Conservation (phyloP, 139 green algal genomes). For the Coelastrella sp. region DNA sequence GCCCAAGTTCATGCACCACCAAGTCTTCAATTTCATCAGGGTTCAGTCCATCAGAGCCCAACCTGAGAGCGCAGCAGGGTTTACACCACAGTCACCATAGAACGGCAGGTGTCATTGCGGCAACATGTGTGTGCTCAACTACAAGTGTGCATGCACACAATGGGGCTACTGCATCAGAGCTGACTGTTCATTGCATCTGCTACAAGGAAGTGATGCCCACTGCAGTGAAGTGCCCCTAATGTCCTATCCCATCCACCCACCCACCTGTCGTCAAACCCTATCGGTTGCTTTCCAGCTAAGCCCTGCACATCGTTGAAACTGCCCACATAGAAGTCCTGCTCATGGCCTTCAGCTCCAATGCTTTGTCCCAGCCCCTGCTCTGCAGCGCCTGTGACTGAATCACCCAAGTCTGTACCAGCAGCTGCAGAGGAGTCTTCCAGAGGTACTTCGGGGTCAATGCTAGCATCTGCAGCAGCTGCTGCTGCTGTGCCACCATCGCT, state of each 20-base stretch:
- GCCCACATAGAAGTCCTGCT: conserved; percentile 24
- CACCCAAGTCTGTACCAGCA: not conserved
- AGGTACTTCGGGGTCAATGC: not conserved
- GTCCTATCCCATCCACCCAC: no score
- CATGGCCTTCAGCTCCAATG: not conserved
- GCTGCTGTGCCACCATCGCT: not conserved
- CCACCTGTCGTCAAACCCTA: not conserved
- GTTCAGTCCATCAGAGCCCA: not conserved
- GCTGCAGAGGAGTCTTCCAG: not conserved
- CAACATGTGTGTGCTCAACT: no score
- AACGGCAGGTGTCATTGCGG: no score
- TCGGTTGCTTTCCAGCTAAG: not conserved
- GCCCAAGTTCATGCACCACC: not conserved
- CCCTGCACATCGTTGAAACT: not conserved
- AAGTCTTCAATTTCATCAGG: not conserved
- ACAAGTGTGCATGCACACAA: no score
- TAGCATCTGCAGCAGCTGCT: not conserved
- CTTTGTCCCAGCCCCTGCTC: not conserved
- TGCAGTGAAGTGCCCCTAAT: no score
- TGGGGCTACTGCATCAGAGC: not conserved
- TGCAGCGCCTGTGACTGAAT: not conserved
- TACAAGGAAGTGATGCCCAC: no score
- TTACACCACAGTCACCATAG: no score
- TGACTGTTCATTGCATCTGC: not conserved
- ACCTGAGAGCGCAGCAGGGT: not conserved